Evolutionary conservation across 208 protist genomes (phyloP).

Genomic region (Leishmania martiniquensis): DNA sequence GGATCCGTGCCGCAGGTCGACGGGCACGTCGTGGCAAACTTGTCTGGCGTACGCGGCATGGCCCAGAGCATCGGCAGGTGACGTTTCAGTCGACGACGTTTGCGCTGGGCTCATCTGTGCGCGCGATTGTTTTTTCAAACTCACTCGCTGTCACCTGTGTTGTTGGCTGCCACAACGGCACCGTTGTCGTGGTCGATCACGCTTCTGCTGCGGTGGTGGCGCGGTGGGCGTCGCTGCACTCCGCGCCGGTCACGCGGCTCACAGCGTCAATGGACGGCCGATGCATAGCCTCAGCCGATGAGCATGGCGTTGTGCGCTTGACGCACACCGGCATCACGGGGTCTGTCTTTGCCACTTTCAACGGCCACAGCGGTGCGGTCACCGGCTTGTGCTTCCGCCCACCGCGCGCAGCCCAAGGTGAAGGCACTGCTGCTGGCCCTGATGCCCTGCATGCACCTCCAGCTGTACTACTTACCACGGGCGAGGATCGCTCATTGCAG

Average conservation of each 20-base stretch:
- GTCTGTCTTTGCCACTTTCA: slow-evolving; percentile 52
- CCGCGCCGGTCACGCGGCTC: slow-evolving; percentile 59
- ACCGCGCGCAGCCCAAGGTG: background rate
- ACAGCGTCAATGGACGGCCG: slow-evolving; percentile 66
- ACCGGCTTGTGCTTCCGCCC: slow-evolving; percentile 52
- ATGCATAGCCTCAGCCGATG: slow-evolving; percentile 77
- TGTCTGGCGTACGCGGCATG: slow-evolving; percentile 17
- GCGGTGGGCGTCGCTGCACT: slow-evolving; percentile 49
- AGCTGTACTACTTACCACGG: slow-evolving; percentile 36
- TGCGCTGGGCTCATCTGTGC: slow-evolving; percentile 43
- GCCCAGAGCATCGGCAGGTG: slow-evolving; percentile 12
- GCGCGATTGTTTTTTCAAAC: slow-evolving; percentile 56
- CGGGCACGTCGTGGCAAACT: background rate
- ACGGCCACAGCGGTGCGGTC: slow-evolving; percentile 70
- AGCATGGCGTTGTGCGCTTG: slow-evolving; percentile 62
- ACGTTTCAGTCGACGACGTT: slow-evolving; percentile 23
- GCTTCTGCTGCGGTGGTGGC: slow-evolving; percentile 49
- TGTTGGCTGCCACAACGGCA: slow-evolving; percentile 62
- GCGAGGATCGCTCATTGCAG: slow-evolving; percentile 54
- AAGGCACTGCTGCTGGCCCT: background rate
- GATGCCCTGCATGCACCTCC: slow-evolving; percentile 11
- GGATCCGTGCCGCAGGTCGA: background rate
- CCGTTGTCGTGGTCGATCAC: slow-evolving; percentile 65
- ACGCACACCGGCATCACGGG: slow-evolving; percentile 67
- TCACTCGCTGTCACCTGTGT: slow-evolving; percentile 82